Evolutionary conservation across 176 grass and related monocot species (phyloP).

Genomic region (Carex myosuroides): DNA sequence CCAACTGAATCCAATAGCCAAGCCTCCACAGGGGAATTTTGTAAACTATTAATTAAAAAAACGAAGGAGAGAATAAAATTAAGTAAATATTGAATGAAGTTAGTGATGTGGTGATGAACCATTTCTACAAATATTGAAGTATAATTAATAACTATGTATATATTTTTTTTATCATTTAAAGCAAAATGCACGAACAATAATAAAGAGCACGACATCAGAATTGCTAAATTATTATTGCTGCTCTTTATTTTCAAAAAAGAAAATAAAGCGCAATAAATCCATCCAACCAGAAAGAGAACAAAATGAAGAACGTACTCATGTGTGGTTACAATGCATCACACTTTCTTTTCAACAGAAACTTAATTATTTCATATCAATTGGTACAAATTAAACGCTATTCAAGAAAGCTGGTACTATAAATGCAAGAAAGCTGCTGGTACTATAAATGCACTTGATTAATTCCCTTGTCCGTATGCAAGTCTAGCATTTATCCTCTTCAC

Average conservation of each 20-base stretch:
- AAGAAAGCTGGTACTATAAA: not conserved
- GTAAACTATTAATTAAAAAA: constrained; percentile 41
- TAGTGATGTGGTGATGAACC: too few relatives aligned
- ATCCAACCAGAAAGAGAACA: not conserved
- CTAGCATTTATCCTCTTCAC: not conserved
- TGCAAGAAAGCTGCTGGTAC: not conserved
- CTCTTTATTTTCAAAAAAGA: not conserved
- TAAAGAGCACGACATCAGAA: not conserved
- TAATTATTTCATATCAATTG: not conserved
- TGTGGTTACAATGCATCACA: not conserved
- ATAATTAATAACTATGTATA: not conserved
- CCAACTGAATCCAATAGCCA: constrained; percentile 92
- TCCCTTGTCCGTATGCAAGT: not conserved
- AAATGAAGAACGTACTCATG: not conserved
- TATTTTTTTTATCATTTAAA: not conserved
- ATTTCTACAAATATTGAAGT: not conserved
- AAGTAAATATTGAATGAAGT: not conserved
- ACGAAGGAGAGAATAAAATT: not conserved
- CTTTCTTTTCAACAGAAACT: not conserved
- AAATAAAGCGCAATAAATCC: not conserved
- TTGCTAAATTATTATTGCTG: not conserved
- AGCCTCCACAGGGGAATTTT: constrained; percentile 67
- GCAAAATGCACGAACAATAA: not conserved
- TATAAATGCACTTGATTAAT: not conserved
- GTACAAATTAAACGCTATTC: not conserved